phyloP scores from a whole-genome alignment of 495 filamentous ascomycete species.

The Hypomontagnella monticulosa region DNA sequence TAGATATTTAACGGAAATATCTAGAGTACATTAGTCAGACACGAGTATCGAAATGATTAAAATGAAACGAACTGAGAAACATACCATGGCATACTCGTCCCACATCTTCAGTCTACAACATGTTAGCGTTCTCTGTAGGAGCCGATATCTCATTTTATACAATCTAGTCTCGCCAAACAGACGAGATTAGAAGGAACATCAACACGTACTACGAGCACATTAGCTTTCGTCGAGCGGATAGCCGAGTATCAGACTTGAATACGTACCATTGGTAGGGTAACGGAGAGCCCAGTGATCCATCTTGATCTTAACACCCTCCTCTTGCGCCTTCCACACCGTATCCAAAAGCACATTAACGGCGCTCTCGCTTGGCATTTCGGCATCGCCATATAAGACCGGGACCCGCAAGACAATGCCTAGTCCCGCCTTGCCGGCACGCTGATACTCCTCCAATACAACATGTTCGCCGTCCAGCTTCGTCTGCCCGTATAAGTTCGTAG shows the following conservation, averaged over 20 bases:
- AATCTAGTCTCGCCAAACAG: not conserved
- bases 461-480: constrained; percentile 87
- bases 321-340: constrained; percentile 72
- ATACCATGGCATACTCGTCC: constrained; percentile 74
- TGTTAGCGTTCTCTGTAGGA: constrained; percentile 45
- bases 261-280: constrained; percentile 74
- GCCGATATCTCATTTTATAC: not conserved
- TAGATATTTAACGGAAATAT: constrained; percentile 75
- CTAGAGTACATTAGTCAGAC: constrained; percentile 39
- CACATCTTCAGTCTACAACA: constrained; percentile 77
- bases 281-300: constrained; percentile 92
- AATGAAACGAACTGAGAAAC: constrained; percentile 16
- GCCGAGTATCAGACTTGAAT: not conserved
- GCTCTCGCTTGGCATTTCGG: constrained; percentile 73
- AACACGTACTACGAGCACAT: constrained; percentile 24
- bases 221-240: constrained; percentile 5
- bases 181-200: not conserved
- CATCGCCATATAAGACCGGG: constrained; percentile 85
- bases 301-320: constrained; percentile 64
- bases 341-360: constrained; percentile 86
- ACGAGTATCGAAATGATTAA: not conserved
- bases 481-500: constrained; percentile 88
- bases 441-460: constrained; percentile 71
- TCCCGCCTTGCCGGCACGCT: constrained; percentile 57
- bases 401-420: constrained; percentile 79